These are phyloP conservation scores for Yamadazyma sp. DNA, from an alignment of 805 yeast genomes.

Conservation along the genomic window DNA sequence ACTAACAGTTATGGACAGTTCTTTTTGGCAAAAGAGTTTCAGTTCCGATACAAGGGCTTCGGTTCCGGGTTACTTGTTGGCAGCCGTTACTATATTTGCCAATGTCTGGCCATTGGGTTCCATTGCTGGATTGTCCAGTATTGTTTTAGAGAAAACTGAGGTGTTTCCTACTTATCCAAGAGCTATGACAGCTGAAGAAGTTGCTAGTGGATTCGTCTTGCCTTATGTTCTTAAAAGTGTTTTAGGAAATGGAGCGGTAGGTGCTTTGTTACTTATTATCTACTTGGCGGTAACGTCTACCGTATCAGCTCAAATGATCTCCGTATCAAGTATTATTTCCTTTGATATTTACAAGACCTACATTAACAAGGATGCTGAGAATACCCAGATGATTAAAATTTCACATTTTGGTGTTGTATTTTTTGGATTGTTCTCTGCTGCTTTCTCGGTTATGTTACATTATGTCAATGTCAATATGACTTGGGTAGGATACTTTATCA, in stretches of 20 bases:
- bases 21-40: constrained; percentile 43
- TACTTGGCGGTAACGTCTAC: constrained; percentile 44
- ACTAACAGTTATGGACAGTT: constrained; percentile 37
- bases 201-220: constrained; percentile 30
- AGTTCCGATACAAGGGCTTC: constrained; percentile 35
- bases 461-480: constrained; percentile 29
- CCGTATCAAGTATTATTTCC: constrained; percentile 42
- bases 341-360: constrained; percentile 49
- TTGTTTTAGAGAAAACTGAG: constrained; percentile 25
- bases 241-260: constrained; percentile 31
- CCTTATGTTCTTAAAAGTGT: constrained; percentile 32
- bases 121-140: constrained; percentile 33
- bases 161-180: constrained; percentile 34
- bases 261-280: constrained; percentile 31
- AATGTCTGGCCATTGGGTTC: constrained; percentile 39
- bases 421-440: constrained; percentile 37
- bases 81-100: constrained; percentile 31
- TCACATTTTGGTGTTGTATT: constrained; percentile 44
- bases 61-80: constrained; percentile 38
- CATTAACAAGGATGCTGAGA: constrained; percentile 42
- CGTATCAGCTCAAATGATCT: constrained; percentile 40
- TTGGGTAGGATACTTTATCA: constrained; percentile 33
- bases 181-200: constrained; percentile 26
- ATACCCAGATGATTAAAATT: constrained; percentile 38
- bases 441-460: constrained; percentile 37